Conservation (phyloP, 1,139 yeast genomes). For the Starmera stellimalicola region DNA sequence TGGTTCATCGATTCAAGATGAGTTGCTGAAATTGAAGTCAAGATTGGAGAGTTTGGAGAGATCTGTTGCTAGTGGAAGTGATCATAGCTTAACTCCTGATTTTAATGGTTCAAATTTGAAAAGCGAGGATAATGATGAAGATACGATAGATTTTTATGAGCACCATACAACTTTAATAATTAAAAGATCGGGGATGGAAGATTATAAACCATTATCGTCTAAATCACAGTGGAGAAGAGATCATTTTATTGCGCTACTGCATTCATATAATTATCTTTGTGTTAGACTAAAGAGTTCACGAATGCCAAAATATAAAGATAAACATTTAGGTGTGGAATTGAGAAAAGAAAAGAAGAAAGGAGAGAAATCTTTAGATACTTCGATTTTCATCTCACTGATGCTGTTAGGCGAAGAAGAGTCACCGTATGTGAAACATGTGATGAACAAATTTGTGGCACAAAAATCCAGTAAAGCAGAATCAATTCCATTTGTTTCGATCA, state of each 20-base stretch:
- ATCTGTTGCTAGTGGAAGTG: not conserved
- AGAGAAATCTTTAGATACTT: conserved; percentile 14
- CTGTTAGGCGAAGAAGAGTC: conserved; percentile 13
- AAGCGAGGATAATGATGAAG: conserved; percentile 3
- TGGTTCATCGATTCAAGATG: not conserved
- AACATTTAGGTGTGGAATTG: not conserved
- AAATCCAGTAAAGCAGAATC: conserved; percentile 8
- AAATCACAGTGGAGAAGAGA: conserved; percentile 13
- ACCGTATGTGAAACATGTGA: conserved; percentile 13
- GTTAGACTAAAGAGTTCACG: not conserved
- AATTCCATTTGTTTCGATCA: not conserved
- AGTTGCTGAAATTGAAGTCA: not conserved
- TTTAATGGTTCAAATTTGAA: not conserved
- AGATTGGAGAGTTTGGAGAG: not conserved
- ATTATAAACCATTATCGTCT: conserved; percentile 15
- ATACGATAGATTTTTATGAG: conserved; percentile 15
- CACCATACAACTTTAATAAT: conserved; percentile 14
- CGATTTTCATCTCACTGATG: conserved; percentile 9
- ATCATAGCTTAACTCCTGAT: not conserved
- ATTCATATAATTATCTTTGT: not conserved
- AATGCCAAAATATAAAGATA: conserved; percentile 7
- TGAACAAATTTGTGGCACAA: conserved; percentile 10
- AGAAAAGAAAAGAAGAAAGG: conserved; percentile 5
- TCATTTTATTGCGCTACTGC: conserved; percentile 7
- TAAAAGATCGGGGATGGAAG: conserved; percentile 18